Conservation (phyloP, 2,329 filamentous ascomycete species). For the Scedosporium dehoogii region DNA sequence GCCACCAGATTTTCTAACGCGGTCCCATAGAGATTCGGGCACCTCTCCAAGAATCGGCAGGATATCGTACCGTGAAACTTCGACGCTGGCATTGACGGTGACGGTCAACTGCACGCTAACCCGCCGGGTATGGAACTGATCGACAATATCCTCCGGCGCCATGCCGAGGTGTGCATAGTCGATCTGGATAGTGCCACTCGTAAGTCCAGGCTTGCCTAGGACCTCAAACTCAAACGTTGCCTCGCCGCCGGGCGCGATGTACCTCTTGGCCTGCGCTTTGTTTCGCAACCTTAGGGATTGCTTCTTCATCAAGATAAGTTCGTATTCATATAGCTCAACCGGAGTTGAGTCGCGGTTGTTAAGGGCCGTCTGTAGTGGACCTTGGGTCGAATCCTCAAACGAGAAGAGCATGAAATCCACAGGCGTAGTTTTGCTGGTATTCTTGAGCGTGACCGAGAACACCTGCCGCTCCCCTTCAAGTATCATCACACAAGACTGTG, state of each 20-base stretch:
- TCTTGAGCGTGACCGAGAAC: conserved; percentile 73
- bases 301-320: conserved; percentile 65
- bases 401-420: conserved; percentile 81
- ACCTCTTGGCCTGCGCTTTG: conserved; percentile 40
- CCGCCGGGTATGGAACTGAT: conserved; percentile 75
- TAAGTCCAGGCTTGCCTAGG: conserved; percentile 75
- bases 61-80: conserved; percentile 71
- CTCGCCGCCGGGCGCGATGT: conserved; percentile 57
- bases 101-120: conserved; percentile 71
- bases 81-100: conserved; percentile 85
- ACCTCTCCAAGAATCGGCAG: conserved; percentile 62
- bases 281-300: conserved; percentile 53
- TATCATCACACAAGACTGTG: conserved; percentile 83
- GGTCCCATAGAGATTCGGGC: conserved; percentile 48
- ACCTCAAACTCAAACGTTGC: conserved; percentile 75
- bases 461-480: conserved; percentile 76
- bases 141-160: conserved; percentile 54
- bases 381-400: conserved; percentile 80
- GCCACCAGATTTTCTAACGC: conserved; percentile 15
- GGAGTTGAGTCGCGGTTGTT: conserved; percentile 67
- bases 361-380: conserved; percentile 64
- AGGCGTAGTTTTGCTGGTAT: conserved; percentile 58
- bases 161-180: conserved; percentile 79
- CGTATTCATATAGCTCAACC: conserved; percentile 76
- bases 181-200: conserved; percentile 68